Evolutionary conservation across 2,329 filamentous ascomycete genomes (phyloP), one percentile per base, ranked within the genome.

Genomic region (Anthostomella pinea): DNA sequence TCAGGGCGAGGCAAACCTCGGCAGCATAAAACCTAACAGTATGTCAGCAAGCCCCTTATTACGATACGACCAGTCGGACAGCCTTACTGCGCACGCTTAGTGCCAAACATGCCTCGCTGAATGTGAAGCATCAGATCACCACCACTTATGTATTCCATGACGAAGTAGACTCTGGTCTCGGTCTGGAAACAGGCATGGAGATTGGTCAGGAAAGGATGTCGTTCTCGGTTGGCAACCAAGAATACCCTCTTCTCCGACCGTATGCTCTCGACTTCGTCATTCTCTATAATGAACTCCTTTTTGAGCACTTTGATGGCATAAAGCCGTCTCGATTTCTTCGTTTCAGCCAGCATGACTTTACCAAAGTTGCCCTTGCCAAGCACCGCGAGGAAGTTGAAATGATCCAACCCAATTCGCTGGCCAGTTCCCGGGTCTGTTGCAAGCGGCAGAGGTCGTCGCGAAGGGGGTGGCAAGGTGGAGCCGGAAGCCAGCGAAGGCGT

Each of bases 281-380:
- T 95, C 62, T 98, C 94, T 45, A 98, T 98, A 59, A 98, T 98
- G 63, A 98, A 98, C 64, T 98, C 93, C 70, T 98, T 98, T 77
- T 98, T 98, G 52, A 98, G 70, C 23, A 98, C 93, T 68, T 98
- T 98, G 66, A 98, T 98, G 39, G 93, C 93, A 62, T 97, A 98
- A 6, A 98, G 73, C 63, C 91, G 86, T 64, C 90, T 87, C 8
- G 86, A 82, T 37, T 81, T 82, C 73, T 98, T 98, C 2, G 93
- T 95, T 68, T 98, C 94, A 2, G 93, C 93, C 63, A 98, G 72
- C 93, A 98, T 98, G 67, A 98, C 93, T 68, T 98, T 98, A 64
- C 93, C 93, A 60, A 98, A 98, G 68, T 98, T 98, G 69, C 93
- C 93, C 68, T 98, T 98, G 59, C 93, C 93, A 48, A 98, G 79